phyloP scores from a whole-genome alignment of 129 eudicot species.

The Escallonia herrerae region DNA sequence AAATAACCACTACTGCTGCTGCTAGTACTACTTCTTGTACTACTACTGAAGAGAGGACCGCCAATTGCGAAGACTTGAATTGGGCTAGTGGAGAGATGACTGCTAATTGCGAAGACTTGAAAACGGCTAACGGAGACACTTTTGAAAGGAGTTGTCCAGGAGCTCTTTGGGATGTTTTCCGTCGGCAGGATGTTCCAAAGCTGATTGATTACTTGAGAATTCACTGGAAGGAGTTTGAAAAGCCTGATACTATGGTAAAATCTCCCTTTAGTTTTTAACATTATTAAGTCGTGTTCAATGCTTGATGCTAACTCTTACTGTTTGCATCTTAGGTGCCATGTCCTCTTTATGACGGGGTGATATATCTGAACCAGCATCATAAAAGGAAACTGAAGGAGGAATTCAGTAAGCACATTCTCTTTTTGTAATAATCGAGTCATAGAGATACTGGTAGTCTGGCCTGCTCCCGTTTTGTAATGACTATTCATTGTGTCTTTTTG shows the following conservation, averaged over 20 bases:
- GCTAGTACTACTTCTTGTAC: constrained; percentile 5
- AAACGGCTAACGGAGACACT: constrained; percentile 20
- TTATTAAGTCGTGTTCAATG: constrained; percentile 1
- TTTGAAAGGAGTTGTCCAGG: constrained; percentile 43
- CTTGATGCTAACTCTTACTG: constrained; percentile 11
- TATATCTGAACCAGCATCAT: constrained; percentile 55
- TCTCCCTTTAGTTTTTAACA: constrained; percentile 35
- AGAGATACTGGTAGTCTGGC: background rate
- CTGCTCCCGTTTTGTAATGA: background rate
- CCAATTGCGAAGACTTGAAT: constrained; percentile 35
- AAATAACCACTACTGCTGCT: no score
- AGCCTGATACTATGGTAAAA: constrained; percentile 23
- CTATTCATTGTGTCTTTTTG: no score
- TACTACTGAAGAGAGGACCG: constrained; percentile 21
- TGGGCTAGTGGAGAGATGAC: constrained; percentile 14
- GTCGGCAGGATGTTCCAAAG: constrained; percentile 75
- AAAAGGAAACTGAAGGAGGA: constrained; percentile 78
- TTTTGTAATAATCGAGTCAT: background rate
- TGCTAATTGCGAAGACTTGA: constrained; percentile 30
- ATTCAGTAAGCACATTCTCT: constrained; percentile 47
- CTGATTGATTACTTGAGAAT: constrained; percentile 51
- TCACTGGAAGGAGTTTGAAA: constrained; percentile 55
- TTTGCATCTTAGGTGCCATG: constrained; percentile 38
- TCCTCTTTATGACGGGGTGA: constrained; percentile 56
- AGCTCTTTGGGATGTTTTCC: constrained; percentile 83